Evolutionary conservation across 2,329 filamentous ascomycete genomes (phyloP).

Genomic region (Cladosporium austrohemisphaericum): DNA sequence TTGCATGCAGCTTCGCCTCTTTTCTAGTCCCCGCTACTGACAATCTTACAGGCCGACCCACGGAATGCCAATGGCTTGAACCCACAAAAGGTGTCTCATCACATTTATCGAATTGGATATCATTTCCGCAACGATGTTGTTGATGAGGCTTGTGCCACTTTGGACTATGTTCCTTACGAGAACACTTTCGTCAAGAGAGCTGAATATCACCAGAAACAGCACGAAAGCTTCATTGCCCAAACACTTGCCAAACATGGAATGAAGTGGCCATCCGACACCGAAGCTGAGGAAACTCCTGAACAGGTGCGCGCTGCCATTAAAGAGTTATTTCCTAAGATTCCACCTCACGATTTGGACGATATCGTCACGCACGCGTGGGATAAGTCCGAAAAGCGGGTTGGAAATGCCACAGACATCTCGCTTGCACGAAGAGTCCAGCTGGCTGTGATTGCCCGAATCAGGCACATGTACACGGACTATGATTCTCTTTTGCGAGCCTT

Average conservation of each 20-base stretch:
- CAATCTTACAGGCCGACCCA: conserved; percentile 21
- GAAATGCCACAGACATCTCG: conserved; percentile 52
- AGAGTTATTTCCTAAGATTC: conserved; percentile 62
- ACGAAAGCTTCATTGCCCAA: conserved; percentile 30
- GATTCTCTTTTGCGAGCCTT: conserved; percentile 54
- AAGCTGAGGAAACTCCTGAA: conserved; percentile 32
- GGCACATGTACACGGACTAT: conserved; percentile 61
- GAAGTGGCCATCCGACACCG: conserved; percentile 1
- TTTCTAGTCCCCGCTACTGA: not conserved
- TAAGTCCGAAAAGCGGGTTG: conserved; percentile 56
- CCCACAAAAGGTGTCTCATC: conserved; percentile 48
- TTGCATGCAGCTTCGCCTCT: not conserved
- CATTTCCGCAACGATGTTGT: conserved; percentile 61
- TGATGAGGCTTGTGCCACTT: conserved; percentile 52
- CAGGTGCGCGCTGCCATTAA: conserved; percentile 57
- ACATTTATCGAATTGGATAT: conserved; percentile 60
- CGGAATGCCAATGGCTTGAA: conserved; percentile 20
- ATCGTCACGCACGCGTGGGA: conserved; percentile 60
- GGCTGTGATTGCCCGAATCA: conserved; percentile 59
- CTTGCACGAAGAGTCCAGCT: conserved; percentile 57
- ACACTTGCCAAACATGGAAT: conserved; percentile 35
- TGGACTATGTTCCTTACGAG: conserved; percentile 39
- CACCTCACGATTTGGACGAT: conserved; percentile 52
- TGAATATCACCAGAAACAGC: conserved; percentile 22
- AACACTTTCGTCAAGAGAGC: conserved; percentile 26